Conservation (phyloP, 768 basidiomycete species). For the Tricholoma matsutake region DNA sequence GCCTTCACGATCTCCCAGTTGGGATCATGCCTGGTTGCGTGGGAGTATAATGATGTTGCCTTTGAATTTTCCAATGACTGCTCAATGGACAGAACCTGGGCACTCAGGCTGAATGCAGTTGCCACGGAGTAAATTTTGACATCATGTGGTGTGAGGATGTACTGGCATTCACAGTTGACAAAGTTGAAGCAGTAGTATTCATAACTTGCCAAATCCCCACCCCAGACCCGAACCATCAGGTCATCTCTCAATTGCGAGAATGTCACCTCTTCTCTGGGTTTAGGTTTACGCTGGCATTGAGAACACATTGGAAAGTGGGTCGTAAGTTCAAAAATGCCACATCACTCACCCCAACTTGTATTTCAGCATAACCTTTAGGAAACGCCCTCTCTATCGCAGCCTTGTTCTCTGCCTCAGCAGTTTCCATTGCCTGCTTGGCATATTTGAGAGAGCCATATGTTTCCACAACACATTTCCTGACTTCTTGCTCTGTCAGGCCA, state of each 20-base stretch:
- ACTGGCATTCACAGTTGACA: constrained; percentile 8
- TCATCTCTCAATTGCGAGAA: constrained; percentile 11
- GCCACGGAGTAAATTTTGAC: constrained; percentile 12
- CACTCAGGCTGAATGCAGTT: constrained; percentile 10
- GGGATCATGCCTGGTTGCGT: constrained; percentile 6
- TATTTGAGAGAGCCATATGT: not conserved
- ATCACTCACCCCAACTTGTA: not conserved
- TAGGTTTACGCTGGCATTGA: constrained; percentile 1
- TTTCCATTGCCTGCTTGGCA: not conserved
- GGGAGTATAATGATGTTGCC: constrained; percentile 2
- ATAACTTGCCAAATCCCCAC: constrained; percentile 9
- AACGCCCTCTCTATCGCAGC: not conserved
- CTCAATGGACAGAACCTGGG: constrained; percentile 12
- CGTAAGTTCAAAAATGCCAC: not conserved
- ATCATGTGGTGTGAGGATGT: constrained; percentile 13
- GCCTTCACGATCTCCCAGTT: constrained; percentile 16
- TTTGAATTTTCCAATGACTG: constrained; percentile 1
- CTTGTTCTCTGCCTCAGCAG: not conserved
- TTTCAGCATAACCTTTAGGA: not conserved
- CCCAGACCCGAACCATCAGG: constrained; percentile 14
- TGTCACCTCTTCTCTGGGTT: constrained; percentile 12
- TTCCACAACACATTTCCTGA: not conserved
- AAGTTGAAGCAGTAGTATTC: constrained; percentile 13
- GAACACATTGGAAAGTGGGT: not conserved
- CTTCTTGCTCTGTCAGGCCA: not conserved